phyloP scores from a whole-genome alignment of 352 stramenopile species.

The Thalassiosira pacifica region DNA sequence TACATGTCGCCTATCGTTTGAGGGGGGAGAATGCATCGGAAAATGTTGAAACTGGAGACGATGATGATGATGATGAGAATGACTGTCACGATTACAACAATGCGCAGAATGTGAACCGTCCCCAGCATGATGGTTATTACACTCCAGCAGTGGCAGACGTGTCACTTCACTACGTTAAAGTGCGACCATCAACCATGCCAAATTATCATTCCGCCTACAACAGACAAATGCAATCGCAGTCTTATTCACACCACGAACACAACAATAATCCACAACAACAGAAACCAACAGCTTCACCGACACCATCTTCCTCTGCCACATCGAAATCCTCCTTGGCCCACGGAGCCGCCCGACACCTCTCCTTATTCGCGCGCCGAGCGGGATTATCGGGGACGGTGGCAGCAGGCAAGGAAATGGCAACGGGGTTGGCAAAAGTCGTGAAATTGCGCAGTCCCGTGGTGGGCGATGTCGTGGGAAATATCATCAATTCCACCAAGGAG shows the following conservation, averaged over 20 bases:
- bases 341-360: slow-evolving; percentile 9
- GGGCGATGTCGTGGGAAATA: background rate
- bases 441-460: background rate
- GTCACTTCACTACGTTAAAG: slow-evolving; percentile 50
- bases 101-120: slow-evolving; percentile 6
- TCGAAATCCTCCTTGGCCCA: slow-evolving; percentile 9
- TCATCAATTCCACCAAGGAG: background rate
- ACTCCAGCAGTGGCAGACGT: slow-evolving; percentile 54
- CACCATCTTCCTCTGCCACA: too few species aligned
- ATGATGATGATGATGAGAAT: slow-evolving; percentile 1
- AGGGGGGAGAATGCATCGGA: background rate
- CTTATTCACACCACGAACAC: background rate
- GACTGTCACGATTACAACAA: background rate
- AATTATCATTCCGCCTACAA: background rate
- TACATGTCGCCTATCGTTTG: slow-evolving; percentile 43
- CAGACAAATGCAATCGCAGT: too few species aligned
- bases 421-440: slow-evolving; percentile 2
- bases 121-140: slow-evolving; percentile 33
- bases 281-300: background rate
- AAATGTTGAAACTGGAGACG: background rate
- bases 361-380: too few species aligned
- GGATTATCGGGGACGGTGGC: too few species aligned
- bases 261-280: background rate
- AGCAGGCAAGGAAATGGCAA: slow-evolving; percentile 35
- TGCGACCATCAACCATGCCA: slow-evolving; percentile 53